Evolutionary conservation across 345 rosid species (phyloP), one percentile per base, ranked within the genome.

Genomic region (Euphorbia lathyris): DNA sequence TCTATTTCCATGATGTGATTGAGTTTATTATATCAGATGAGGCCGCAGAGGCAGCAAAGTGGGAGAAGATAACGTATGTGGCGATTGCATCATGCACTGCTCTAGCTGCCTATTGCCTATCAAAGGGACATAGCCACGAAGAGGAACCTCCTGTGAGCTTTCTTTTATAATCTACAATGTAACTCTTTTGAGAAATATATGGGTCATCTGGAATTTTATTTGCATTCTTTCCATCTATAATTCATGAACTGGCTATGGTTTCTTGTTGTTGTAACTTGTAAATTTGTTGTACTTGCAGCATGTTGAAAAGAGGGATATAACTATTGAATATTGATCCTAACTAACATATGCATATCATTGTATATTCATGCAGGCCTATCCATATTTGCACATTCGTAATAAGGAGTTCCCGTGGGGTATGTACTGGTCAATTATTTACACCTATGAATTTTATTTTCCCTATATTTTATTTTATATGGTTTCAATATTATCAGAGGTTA

Each of bases 381-480:
- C 90, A 0, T 90, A 89, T 81, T n/a, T 95, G 87, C 97, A 90
- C 83, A 84, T 95, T 78, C 98, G 98, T 74, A 92, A 89, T 80
- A 95, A 92, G 87, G 98, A 95, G 88, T 95, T 92, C 50, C 98
- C 99, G 51, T 95, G 96, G 99, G 99, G 99, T 95, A 92, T 68
- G 83, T 75, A 17, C 72, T 8, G n/a, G 10, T 27, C 34, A 2
- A 0, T 52, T 34, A 4, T 4, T 66, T n/a, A 32, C 17, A 51
- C 12, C 11, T 48, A 16, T 11, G 40, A 30, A 13, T 63, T 38
- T 20, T 29, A 17, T 5, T 13, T 27, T 1, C 13, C 26, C 50
- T 47, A 25, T n/a, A 17, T 7, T 19, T 60, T 7, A 30, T 60
- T 19, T 34, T 19, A 4, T 34, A 9, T 12, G 10, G 17, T 32